A percentile compares a stretch with the other conserved stretches of the same genome.
phyloP scores from a whole-genome alignment of 1,284 basidiomycete genomes.

The Rhizopogon parksii region DNA sequence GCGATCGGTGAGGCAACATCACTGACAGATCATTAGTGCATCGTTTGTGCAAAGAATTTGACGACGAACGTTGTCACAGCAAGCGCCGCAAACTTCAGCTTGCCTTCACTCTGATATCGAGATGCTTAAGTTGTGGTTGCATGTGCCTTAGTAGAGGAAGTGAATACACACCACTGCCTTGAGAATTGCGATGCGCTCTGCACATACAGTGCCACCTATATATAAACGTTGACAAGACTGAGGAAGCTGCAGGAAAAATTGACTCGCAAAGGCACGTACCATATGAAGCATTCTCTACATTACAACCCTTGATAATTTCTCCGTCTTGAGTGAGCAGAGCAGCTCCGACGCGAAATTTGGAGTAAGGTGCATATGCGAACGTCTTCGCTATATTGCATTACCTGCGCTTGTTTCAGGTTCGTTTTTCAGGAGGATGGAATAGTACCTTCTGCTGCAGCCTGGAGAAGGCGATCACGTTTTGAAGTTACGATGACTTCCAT shows the following conservation, averaged over 20 bases:
- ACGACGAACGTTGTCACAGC: constrained; percentile 60
- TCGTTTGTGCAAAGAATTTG: no score
- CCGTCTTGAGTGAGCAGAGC: constrained; percentile 69
- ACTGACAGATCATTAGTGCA: constrained; percentile 26
- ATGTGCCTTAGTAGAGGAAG: neutral
- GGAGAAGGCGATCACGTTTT: constrained; percentile 30
- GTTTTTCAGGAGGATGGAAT: neutral
- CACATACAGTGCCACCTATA: constrained; percentile 74
- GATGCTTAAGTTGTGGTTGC: neutral
- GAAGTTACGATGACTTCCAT: neutral
- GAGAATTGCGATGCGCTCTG: constrained; percentile 82
- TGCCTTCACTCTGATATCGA: constrained; percentile 63
- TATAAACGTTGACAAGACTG: neutral
- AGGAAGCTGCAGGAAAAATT: neutral
- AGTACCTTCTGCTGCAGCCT: constrained; percentile 34
- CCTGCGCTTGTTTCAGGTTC: neutral
- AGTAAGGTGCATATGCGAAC: constrained; percentile 67
- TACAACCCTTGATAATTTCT: constrained; percentile 72
- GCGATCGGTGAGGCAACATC: constrained; percentile 63
- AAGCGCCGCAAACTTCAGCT: constrained; percentile 57
- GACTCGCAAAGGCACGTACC: constrained; percentile 36
- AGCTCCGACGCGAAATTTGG: constrained; percentile 86
- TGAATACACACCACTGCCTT: constrained; percentile 68
- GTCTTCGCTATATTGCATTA: constrained; percentile 39
- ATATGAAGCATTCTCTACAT: constrained; percentile 89